These are phyloP conservation scores for Pseudonectria buxi DNA, from an alignment of 2,329 filamentous ascomycete species.

Conservation along the genomic window DNA sequence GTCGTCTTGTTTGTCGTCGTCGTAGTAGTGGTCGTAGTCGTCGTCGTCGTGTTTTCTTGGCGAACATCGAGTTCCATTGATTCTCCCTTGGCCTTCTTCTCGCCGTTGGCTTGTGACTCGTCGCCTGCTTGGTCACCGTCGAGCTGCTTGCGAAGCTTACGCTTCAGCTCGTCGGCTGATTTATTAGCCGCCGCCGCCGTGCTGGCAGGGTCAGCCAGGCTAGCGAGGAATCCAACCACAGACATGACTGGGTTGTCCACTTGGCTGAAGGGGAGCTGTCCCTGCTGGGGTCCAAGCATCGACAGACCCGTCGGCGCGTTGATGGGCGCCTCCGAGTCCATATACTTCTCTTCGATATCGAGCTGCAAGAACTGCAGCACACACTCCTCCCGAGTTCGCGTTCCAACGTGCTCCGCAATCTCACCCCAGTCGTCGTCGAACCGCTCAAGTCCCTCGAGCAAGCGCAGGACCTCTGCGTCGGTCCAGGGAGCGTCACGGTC, in stretches of 20 bases:
- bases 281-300: constrained; percentile 65
- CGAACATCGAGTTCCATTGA: constrained; percentile 59
- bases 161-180: constrained; percentile 79
- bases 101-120: constrained; percentile 50
- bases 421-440: constrained; percentile 95
- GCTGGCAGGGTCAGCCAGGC: constrained; percentile 81
- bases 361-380: constrained; percentile 93
- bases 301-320: constrained; percentile 52
- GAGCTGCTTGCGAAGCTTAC: constrained; percentile 69
- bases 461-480: constrained; percentile 78
- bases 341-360: constrained; percentile 95
- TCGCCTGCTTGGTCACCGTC: constrained; percentile 43
- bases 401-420: constrained; percentile 87
- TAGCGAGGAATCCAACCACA: constrained; percentile 88
- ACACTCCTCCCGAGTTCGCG: constrained; percentile 88
- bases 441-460: constrained; percentile 84
- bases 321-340: constrained; percentile 62
- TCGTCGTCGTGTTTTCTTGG: constrained; percentile 44
- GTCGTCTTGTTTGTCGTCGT: constrained; percentile 40
- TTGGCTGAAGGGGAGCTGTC: constrained; percentile 82
- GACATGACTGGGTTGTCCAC: constrained; percentile 96
- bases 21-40: constrained; percentile 44
- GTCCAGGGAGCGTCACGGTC: constrained; percentile 87
- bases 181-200: constrained; percentile 86
- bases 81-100: constrained; percentile 50